These are phyloP conservation scores for Solanum aculeatissimum DNA, from an alignment of 305 asterid species.

Conservation along the genomic window DNA sequence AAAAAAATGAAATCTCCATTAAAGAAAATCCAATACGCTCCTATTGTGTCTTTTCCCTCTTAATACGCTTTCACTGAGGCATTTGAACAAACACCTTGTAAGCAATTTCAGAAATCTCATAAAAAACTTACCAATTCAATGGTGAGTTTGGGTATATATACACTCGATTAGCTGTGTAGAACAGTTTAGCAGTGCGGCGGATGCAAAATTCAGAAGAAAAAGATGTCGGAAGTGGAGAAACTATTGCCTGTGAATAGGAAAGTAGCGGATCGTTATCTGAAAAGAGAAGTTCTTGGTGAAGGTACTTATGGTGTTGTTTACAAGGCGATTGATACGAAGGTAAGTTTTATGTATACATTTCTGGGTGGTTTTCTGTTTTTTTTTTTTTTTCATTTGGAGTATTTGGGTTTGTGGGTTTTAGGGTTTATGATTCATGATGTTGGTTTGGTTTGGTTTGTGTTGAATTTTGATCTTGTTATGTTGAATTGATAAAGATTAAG, in stretches of 20 bases:
- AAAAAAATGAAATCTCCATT: not conserved
- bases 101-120: not conserved
- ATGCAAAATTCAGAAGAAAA: not conserved
- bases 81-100: not conserved
- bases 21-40: not conserved
- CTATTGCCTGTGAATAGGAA: constrained; percentile 26
- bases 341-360: not conserved
- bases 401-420: not conserved
- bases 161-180: not conserved
- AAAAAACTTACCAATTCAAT: not conserved
- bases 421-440: not conserved
- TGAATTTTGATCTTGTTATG: not conserved
- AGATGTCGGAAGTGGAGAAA: constrained; percentile 49
- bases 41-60: not conserved
- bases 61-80: not conserved
- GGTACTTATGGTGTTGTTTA: constrained; percentile 93
- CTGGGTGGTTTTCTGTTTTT: not conserved
- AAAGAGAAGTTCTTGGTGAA: constrained; percentile 82
- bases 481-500: not conserved
- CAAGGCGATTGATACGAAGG: constrained; percentile 91
- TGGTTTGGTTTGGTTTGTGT: not conserved
- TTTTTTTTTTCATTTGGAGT: not conserved
- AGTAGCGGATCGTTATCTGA: constrained; percentile 88
- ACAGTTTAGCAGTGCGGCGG: not conserved
- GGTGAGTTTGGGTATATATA: not conserved